phyloP scores from a whole-genome alignment of 2,329 filamentous ascomycete genomes.

The Colletotrichum ledebouriae region DNA sequence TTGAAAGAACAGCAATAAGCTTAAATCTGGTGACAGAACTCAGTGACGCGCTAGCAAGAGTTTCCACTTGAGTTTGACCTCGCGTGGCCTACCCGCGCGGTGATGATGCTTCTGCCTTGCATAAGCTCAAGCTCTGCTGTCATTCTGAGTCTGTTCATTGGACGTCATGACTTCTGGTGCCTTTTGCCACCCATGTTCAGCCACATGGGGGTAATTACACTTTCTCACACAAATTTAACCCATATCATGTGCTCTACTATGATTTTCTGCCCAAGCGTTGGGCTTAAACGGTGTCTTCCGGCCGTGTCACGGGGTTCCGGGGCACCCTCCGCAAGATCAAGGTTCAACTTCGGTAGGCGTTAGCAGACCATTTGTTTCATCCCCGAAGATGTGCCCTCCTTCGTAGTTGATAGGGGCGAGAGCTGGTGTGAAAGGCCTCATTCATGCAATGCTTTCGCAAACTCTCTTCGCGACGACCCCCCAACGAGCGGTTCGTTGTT shows the following conservation, averaged over 20 bases:
- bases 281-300: neutral
- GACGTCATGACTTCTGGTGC: constrained; percentile 13
- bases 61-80: constrained; percentile 7
- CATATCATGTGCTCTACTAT: too few relatives aligned
- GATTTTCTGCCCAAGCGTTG: neutral
- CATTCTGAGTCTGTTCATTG: constrained; percentile 15
- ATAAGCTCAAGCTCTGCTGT: constrained; percentile 22
- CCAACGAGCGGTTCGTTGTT: neutral
- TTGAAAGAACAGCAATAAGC: constrained; percentile 20
- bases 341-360: constrained; percentile 4
- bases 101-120: neutral
- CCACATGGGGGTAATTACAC: too few relatives aligned
- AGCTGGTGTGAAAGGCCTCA: neutral
- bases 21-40: constrained; percentile 38
- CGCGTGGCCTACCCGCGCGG: constrained; percentile 6
- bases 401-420: too few relatives aligned
- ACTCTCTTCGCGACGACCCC: neutral
- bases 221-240: too few relatives aligned
- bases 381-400: neutral
- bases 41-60: constrained; percentile 18
- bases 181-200: too few relatives aligned
- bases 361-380: neutral
- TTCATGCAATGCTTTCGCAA: constrained; percentile 3
- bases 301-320: neutral
- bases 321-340: neutral